These are phyloP conservation scores for Neonectria faginata DNA, from an alignment of 2,329 filamentous ascomycete species.

Conservation along the genomic window DNA sequence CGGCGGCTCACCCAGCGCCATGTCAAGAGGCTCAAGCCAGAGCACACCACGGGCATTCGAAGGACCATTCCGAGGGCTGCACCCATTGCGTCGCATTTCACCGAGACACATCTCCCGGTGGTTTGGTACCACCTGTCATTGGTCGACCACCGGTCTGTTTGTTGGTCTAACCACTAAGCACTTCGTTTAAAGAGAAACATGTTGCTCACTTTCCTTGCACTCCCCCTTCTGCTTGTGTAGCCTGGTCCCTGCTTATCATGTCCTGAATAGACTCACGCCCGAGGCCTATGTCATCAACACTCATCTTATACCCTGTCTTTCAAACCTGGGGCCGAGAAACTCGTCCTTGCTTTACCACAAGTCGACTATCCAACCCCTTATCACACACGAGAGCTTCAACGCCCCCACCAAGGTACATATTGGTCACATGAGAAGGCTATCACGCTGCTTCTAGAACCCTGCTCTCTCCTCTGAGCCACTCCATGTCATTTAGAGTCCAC, in stretches of 20 bases:
- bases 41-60: conserved; percentile 32
- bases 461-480: background rate
- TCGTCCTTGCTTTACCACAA: background rate
- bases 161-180: conserved; percentile 26
- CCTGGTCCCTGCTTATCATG: background rate
- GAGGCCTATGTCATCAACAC: background rate
- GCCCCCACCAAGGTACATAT: background rate
- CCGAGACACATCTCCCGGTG: conserved; percentile 29
- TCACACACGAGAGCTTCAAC: background rate
- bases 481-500: background rate
- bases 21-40: conserved; percentile 26
- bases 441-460: background rate
- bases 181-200: conserved; percentile 18
- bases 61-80: conserved; percentile 18
- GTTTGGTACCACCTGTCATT: conserved; percentile 35
- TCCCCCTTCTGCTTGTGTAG: background rate
- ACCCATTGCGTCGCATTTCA: conserved; percentile 27
- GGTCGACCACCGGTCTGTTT: conserved; percentile 16
- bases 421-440: background rate
- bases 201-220: conserved; percentile 3
- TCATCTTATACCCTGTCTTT: background rate
- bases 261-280: background rate
- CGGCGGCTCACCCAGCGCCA: conserved; percentile 16
- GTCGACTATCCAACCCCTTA: background rate
- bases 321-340: background rate